These are phyloP conservation scores for Apium graveolens DNA, from an alignment of 129 eudicot species.

Conservation along the genomic window DNA sequence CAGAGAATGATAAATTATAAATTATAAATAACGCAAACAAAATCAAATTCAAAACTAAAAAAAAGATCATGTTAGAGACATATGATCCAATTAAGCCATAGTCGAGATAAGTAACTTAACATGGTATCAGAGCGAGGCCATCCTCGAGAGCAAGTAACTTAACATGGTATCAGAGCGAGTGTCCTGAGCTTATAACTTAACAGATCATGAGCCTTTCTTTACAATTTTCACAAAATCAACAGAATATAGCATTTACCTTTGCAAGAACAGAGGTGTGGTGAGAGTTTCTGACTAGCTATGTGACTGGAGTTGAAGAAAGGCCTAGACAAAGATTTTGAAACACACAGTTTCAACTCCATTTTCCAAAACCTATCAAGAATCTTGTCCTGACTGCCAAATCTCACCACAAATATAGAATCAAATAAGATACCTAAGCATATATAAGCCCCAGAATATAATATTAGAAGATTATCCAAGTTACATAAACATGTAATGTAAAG, in stretches of 20 bases:
- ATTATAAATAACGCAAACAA: neutral
- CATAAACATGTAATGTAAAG: neutral
- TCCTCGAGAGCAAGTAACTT: neutral
- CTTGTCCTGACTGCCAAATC: slow-evolving; percentile 14
- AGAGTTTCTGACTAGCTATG: slow-evolving; percentile 16
- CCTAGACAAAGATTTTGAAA: slow-evolving; percentile 22
- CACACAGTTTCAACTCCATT: slow-evolving; percentile 50
- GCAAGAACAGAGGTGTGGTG: slow-evolving; percentile 37
- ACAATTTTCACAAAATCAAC: neutral
- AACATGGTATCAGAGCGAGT: neutral
- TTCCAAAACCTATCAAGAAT: neutral
- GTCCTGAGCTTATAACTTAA: neutral
- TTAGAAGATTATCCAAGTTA: slow-evolving; percentile 6
- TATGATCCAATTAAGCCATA: neutral
- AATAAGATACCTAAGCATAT: neutral
- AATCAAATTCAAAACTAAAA: neutral
- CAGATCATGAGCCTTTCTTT: neutral
- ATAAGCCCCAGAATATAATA: neutral
- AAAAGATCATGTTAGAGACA: neutral
- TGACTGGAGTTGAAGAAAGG: slow-evolving; percentile 29
- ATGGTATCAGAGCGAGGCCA: neutral
- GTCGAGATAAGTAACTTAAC: neutral
- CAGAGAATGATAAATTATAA: neutral
- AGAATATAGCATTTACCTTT: slow-evolving; percentile 34
- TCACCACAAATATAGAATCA: slow-evolving; percentile 17